phyloP scores from a whole-genome alignment of 257 asterid species.

The Salvia miltiorrhiza region DNA sequence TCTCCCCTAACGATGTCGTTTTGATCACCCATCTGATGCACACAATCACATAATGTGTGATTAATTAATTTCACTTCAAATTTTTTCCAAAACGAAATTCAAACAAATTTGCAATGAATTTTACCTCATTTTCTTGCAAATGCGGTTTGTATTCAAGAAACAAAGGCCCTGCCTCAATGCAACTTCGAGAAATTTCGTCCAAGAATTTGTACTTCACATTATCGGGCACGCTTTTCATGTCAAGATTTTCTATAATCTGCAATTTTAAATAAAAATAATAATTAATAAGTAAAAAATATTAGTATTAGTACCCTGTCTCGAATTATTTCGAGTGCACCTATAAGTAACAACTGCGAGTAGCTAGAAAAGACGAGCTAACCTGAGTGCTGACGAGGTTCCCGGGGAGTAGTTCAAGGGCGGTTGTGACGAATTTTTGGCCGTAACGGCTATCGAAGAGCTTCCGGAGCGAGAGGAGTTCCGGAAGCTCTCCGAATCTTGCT shows the following conservation, averaged over 20 bases:
- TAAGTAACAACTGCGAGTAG: background rate
- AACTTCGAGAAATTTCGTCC: conserved; percentile 47
- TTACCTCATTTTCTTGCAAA: conserved; percentile 31
- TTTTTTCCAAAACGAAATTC: background rate
- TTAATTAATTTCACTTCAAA: background rate
- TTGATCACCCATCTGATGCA: background rate
- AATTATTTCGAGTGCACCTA: too few species aligned
- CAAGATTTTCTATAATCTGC: conserved; percentile 49
- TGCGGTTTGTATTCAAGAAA: conserved; percentile 49
- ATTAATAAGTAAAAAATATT: too few species aligned
- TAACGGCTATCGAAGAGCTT: conserved; percentile 65
- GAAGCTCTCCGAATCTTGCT: conserved; percentile 72
- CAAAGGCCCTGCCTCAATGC: conserved; percentile 40
- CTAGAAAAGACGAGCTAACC: conserved; percentile 27
- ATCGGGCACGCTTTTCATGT: conserved; percentile 39
- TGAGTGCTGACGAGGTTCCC: conserved; percentile 69
- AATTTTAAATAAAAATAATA: background rate
- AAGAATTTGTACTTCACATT: conserved; percentile 55
- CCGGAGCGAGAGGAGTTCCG: conserved; percentile 59
- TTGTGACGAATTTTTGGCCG: conserved; percentile 42
- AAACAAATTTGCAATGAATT: background rate
- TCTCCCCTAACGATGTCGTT: background rate
- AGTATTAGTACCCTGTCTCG: too few species aligned
- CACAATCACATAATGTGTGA: background rate
- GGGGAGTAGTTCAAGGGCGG: conserved; percentile 56